Conservation (phyloP, 2,329 filamentous ascomycete species). For the Diaporthe sp. region DNA sequence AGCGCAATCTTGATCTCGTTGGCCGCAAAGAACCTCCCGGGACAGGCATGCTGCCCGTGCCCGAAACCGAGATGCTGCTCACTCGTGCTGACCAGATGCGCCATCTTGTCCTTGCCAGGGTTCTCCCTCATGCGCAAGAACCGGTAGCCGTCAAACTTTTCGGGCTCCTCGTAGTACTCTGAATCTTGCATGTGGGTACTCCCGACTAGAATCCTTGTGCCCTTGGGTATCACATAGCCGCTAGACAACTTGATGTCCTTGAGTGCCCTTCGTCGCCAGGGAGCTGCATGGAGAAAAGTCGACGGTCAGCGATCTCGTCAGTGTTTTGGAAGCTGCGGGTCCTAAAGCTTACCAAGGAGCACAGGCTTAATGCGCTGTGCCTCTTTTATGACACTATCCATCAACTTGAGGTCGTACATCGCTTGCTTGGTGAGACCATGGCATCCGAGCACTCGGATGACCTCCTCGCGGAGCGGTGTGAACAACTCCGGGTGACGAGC, state of each 20-base stretch:
- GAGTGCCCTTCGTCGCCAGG: constrained; percentile 61
- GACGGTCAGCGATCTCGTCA: background rate
- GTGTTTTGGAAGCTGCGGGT: background rate
- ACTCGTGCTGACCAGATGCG: constrained; percentile 6
- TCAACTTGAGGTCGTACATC: constrained; percentile 36
- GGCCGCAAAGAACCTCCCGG: constrained; percentile 46
- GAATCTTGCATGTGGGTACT: constrained; percentile 38
- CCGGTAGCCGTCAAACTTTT: constrained; percentile 53
- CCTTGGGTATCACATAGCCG: constrained; percentile 13
- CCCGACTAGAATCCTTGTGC: constrained; percentile 3
- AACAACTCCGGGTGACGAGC: constrained; percentile 37
- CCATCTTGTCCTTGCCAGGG: constrained; percentile 25
- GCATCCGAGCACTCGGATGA: constrained; percentile 35
- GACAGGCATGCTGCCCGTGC: too few species aligned
- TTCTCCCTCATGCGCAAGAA: constrained; percentile 45
- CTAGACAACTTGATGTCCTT: constrained; percentile 40
- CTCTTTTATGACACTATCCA: background rate
- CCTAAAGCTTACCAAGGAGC: background rate
- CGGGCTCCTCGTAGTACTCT: constrained; percentile 46
- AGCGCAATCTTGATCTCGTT: constrained; percentile 44
- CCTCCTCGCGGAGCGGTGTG: constrained; percentile 39
- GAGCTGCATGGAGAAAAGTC: constrained; percentile 42
- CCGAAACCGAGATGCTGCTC: constrained; percentile 40
- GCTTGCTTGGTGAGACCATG: constrained; percentile 38
- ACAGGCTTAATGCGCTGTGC: constrained; percentile 1